These are phyloP conservation scores for Lipomyces mesembrius DNA, from an alignment of 805 yeast genomes.

Conservation along the genomic window DNA sequence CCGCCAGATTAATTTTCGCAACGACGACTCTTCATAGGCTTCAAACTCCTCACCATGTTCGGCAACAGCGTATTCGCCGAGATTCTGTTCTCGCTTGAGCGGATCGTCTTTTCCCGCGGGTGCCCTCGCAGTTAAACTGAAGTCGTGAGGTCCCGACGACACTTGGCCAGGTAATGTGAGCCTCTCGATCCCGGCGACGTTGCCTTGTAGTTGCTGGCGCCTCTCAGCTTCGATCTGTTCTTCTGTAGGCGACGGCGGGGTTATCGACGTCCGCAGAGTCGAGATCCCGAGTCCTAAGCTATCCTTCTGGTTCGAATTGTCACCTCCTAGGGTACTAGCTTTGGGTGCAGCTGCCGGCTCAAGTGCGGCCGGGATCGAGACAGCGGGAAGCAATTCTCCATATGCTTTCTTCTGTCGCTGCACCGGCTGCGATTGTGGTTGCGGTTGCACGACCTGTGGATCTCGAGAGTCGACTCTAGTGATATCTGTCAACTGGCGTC, in stretches of 20 bases:
- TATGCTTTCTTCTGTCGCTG: constrained; percentile 20
- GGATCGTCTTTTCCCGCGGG: constrained; percentile 13
- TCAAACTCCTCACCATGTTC: constrained; percentile 38
- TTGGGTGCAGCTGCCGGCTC: not conserved
- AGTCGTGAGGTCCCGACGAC: not conserved
- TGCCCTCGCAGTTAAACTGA: constrained; percentile 13
- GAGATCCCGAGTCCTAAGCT: constrained; percentile 21
- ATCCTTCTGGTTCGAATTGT: not conserved
- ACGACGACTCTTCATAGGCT: constrained; percentile 42
- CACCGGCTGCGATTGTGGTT: not conserved
- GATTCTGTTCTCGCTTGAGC: constrained; percentile 28
- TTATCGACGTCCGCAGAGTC: constrained; percentile 16
- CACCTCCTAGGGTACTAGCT: not conserved
- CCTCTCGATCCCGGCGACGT: not conserved
- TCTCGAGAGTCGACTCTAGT: not conserved
- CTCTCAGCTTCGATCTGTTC: constrained; percentile 17
- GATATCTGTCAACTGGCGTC: constrained; percentile 5
- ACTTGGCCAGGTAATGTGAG: not conserved
- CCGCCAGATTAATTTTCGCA: constrained; percentile 42
- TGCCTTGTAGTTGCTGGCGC: not conserved
- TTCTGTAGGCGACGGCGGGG: constrained; percentile 24
- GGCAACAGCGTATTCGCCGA: constrained; percentile 18
- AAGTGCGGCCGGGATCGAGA: constrained; percentile 13
- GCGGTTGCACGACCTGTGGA: not conserved
- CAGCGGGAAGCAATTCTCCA: constrained; percentile 27